Percentiles rank a stretch among this genome's conserved stretches.
These are phyloP conservation scores for Collybia sordida DNA, from an alignment of 768 basidiomycete species.

Conservation along the genomic window DNA sequence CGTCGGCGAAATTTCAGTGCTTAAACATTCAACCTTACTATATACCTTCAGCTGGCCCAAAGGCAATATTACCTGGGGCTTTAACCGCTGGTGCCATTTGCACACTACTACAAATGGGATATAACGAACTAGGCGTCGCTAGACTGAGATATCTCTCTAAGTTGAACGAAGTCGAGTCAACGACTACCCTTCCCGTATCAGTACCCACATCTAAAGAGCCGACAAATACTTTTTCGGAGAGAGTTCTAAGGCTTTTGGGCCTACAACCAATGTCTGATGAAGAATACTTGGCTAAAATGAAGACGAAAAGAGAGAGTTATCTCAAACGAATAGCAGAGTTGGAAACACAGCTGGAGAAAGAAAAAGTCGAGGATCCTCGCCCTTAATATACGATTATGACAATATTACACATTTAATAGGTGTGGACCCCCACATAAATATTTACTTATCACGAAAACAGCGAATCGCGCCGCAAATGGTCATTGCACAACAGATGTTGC, in stretches of 20 bases:
- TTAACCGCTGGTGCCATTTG: constrained; percentile 59
- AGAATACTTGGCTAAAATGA: constrained; percentile 64
- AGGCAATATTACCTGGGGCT: constrained; percentile 57
- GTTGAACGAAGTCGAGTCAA: constrained; percentile 15
- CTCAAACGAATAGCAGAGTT: constrained; percentile 59
- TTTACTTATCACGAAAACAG: no score
- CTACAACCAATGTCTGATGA: constrained; percentile 66
- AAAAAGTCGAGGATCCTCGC: constrained; percentile 30
- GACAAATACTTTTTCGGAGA: constrained; percentile 29
- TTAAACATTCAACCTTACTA: not conserved
- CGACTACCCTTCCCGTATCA: constrained; percentile 8
- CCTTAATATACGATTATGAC: constrained; percentile 14
- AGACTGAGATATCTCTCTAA: constrained; percentile 58
- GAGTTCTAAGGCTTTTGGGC: constrained; percentile 46
- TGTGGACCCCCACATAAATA: no score
- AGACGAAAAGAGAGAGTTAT: constrained; percentile 53
- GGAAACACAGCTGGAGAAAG: constrained; percentile 39
- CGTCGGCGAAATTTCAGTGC: constrained; percentile 20
- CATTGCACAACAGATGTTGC: no score
- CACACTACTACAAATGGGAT: constrained; percentile 61
- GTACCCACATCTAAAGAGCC: not conserved
- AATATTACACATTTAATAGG: no score
- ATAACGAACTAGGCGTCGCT: constrained; percentile 65
- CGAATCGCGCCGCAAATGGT: no score
- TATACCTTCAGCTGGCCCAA: constrained; percentile 54